Evolutionary conservation across 257 asterid species (phyloP).

Genomic region (Plectranthus barbatus): DNA sequence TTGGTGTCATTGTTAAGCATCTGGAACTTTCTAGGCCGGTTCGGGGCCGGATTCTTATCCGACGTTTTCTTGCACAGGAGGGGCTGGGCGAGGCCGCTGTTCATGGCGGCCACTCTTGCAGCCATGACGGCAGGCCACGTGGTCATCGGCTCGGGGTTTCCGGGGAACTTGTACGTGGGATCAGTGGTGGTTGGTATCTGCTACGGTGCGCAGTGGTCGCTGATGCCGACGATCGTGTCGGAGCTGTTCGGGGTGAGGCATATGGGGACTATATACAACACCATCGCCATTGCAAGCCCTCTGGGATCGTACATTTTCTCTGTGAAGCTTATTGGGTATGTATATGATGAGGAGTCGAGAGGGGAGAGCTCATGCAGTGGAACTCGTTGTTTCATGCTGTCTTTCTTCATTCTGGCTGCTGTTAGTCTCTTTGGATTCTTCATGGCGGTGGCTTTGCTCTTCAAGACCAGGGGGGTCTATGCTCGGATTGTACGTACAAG

Average conservation of each 20-base stretch:
- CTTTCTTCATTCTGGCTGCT: conserved; percentile 64
- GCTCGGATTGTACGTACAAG: conserved; percentile 18
- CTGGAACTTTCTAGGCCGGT: conserved; percentile 55
- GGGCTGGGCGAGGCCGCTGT: no score
- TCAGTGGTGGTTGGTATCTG: conserved; percentile 73
- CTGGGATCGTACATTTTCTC: conserved; percentile 83
- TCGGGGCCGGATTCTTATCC: no score
- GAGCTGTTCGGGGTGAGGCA: conserved; percentile 76
- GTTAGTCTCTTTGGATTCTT: conserved; percentile 55
- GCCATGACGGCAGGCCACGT: conserved; percentile 72
- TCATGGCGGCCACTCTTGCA: conserved; percentile 53
- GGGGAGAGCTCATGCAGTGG: conserved; percentile 56
- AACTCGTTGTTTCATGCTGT: conserved; percentile 67
- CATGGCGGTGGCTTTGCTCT: conserved; percentile 46
- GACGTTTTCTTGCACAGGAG: no score
- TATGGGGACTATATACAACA: conserved; percentile 89
- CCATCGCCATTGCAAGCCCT: conserved; percentile 80
- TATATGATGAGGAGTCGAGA: conserved; percentile 51
- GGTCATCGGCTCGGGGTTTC: conserved; percentile 65
- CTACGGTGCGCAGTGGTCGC: conserved; percentile 91
- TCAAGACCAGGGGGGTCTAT: conserved; percentile 53
- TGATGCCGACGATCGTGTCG: conserved; percentile 86
- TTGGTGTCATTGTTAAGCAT: conserved; percentile 86
- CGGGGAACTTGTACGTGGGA: conserved; percentile 63
- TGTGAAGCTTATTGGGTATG: conserved; percentile 68